phyloP scores from a whole-genome alignment of 495 filamentous ascomycete species.

The Saxispiralis lemnorum region DNA sequence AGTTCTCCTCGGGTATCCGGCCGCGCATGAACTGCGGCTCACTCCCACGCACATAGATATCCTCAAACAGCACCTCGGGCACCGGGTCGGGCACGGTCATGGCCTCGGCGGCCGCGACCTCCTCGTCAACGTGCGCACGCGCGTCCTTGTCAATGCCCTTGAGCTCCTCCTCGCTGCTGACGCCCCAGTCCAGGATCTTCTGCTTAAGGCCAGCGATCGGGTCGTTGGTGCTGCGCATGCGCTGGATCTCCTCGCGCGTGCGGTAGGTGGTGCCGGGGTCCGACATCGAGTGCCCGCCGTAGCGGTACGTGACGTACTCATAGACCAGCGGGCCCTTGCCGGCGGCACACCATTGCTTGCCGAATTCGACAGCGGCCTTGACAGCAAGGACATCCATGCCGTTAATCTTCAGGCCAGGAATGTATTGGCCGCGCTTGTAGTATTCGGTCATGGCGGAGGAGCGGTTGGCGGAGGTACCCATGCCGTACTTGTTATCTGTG shows the following conservation, averaged over 20 bases:
- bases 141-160: constrained; percentile 91
- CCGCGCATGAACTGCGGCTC: constrained; percentile 87
- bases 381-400: constrained; percentile 98
- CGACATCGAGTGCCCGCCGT: constrained; percentile 98
- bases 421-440: constrained; percentile 99
- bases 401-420: constrained; percentile 97
- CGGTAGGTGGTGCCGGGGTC: constrained; percentile 98
- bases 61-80: constrained; percentile 73
- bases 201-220: constrained; percentile 95
- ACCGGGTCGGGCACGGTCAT: constrained; percentile 64
- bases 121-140: constrained; percentile 62
- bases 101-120: constrained; percentile 76
- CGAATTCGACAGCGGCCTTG: constrained; percentile 85
- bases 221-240: constrained; percentile 96
- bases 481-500: constrained; percentile 98
- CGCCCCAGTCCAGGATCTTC: constrained; percentile 89
- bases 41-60: constrained; percentile 83
- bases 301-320: constrained; percentile 98
- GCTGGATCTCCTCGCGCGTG: constrained; percentile 96
- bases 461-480: constrained; percentile 92
- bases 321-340: constrained; percentile 86
- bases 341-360: constrained; percentile 60
- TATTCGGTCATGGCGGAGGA: constrained; percentile 93
- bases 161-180: constrained; percentile 87
- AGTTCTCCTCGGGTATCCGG: constrained; percentile 80